phyloP scores from a whole-genome alignment of 768 basidiomycete genomes.

The Thelephora ganbajun region DNA sequence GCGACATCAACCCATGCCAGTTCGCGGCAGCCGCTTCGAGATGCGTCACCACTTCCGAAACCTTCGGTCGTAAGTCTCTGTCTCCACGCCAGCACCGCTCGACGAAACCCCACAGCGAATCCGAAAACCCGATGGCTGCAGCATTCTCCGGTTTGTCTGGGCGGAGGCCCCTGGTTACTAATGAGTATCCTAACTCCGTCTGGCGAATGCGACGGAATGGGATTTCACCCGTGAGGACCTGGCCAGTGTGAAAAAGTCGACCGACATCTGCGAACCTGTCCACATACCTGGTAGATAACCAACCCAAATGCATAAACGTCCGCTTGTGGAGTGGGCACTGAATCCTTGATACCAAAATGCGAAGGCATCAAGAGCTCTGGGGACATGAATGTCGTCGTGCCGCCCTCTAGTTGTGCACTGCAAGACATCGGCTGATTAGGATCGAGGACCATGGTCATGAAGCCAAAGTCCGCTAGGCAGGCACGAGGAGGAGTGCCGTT shows the following conservation, averaged over 20 bases:
- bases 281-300: background rate
- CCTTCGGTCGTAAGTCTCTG: background rate
- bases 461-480: constrained; percentile 13
- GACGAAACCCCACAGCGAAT: background rate
- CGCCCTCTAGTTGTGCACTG: background rate
- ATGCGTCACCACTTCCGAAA: too few relatives aligned
- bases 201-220: background rate
- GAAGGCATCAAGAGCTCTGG: background rate
- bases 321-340: background rate
- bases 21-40: too few relatives aligned
- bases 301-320: background rate
- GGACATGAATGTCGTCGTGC: background rate
- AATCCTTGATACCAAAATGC: background rate
- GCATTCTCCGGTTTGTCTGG: background rate
- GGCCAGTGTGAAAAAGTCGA: background rate
- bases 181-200: background rate
- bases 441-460: constrained; percentile 6
- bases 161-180: background rate
- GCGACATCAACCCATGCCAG: too few relatives aligned
- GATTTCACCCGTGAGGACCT: background rate
- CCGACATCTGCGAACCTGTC: background rate
- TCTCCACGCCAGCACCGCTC: background rate
- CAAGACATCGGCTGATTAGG: background rate
- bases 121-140: background rate
- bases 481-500: constrained; percentile 4